Evolutionary conservation across 164 flowering plant genomes (phyloP), one percentile per base, ranked within the genome.

Genomic region (Stephania japonica): DNA sequence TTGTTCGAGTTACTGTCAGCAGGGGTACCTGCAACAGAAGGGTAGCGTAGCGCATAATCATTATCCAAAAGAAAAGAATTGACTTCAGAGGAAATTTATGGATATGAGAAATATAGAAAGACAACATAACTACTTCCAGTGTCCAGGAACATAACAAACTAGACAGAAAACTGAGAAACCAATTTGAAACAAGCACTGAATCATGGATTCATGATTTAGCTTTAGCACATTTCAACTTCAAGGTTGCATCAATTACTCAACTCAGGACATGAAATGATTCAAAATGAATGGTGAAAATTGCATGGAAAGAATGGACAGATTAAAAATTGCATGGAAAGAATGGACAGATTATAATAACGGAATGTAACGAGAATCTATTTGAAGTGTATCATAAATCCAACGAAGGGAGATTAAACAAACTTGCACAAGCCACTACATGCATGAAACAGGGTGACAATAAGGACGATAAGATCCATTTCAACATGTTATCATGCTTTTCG

Each of bases 1-100:
- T 82, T 77, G 43, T 53, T 67, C 24, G 13, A n/a, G 26, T 88
- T 91, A 80, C 83, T 80, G 77, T 84, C 92, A 27, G 19, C 79
- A 25, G 74, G 50, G 75, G 61, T 79, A 74, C 77, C 92, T 85
- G 87, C 78, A 80, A 16, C 69, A 79, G 19, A 65, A 18, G 67
- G 27, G 4, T 53, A 75, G 73, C 65, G 43, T 7, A 26, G 18
- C 44, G 6, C 49, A 43, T 61, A 4, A 68, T 27, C 44, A 67
- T 41, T 13, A n/a, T 32, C 38, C 25, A 68, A 18, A 67, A n/a
- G 26, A 16, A 23, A 32, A 42, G 6, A 23, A 70, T 70, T 13
- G 38, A 53, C 38, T 11, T 23, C 11, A 65, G n/a, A 41, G 70
- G 21, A 49, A 13, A 65, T 26, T 18, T 32, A 62, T 21, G 38